Evolutionary conservation across 179 eudicot species (phyloP), one percentile per base, ranked within the genome.

Genomic region (Corrigiola litoralis): DNA sequence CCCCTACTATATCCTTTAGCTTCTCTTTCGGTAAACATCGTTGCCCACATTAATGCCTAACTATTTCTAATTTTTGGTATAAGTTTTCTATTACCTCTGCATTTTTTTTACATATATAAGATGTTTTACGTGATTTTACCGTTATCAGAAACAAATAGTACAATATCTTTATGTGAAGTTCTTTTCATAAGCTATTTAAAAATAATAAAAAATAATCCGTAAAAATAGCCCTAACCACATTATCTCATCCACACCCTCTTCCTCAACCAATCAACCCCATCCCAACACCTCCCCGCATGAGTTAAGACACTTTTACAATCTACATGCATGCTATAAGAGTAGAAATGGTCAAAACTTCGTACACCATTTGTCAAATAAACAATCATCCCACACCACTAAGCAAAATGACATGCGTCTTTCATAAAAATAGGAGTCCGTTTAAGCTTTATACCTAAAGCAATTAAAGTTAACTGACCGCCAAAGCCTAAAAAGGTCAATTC

Each of bases 401-500:
- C 8, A 50, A 59, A 68, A 25, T 32, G 51, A 44, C 73, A 69
- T 52, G 73, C 73, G 66, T n/a, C 42, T 41, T 67, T 38, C 59
- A 61, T 51, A 17, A 51, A 69, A 69, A 69, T 60, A 25, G 32
- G 45, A 60, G 67, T 50, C 11, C 23, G 7, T 31, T 41, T 21
- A 69, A 69, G 67, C 67, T 69, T 69, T 69, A 51, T 69, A 32
- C 37, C 27, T 47, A 69, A 68, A 69, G 66, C 60, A 52, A 31
- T 42, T 59, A 69, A 68, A 68, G 72, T 47, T 18, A 36, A 44
- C 37, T 67, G 63, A 67, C 57, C 40, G 14, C 4, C 8, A 17
- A 49, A 16, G 11, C 65, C 66, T 59, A 37, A 59, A 68, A 59
- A 68, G 72, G 5, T 2, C 27, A 59, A 58, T 46, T 27, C 2